Base-by-base conservation (phyloP, 306 rosid species). In the Pyrus pyrifolia region DNA sequence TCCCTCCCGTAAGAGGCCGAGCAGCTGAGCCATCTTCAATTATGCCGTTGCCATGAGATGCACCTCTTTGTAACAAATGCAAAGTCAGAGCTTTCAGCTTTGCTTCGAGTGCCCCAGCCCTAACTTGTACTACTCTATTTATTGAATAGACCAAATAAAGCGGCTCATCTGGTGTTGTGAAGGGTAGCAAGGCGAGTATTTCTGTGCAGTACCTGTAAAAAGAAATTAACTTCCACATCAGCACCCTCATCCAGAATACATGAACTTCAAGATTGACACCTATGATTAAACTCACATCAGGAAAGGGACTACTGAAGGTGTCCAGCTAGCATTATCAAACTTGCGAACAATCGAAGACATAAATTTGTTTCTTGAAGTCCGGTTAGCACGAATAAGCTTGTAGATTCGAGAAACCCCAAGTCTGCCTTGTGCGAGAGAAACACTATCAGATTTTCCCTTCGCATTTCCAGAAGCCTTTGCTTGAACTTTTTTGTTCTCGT, bases 321-420 rank as follows among this genome's bases (percentile, higher is more conserved):
- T 87, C 93, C 94, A 88, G 78, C 73, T 82, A 35, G 97, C 92
- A 69, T 81, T 85, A 73, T 95, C 99, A 72, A 92, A 95, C 77
- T 95, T 95, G 45, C 99, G 93, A 65, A 92, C 90, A 73, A 95
- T 95, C 6, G 99, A 95, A 74, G 97, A 83, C 91, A 95, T 89
- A 83, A 95, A 95, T 81, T 92, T 95, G 86, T 95, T 95, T 88
- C 99, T 90, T 45, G 99, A 90, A 75, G 86, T 78, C 62, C 97
- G 88, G 72, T 92, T 95, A 60, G 85, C 96, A 69, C 99, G 96
- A 68, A 95, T 95, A 71, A 95, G 99, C 93, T 92, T 95, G 89
- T 95, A 95, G 79, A 95, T 95, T 88, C 99, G 88, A 84, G 97
- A 95, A 80, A 95, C 97, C 71, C 99, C 99, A 73, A 89, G 91